phyloP scores from a whole-genome alignment of 345 rosid species.

The Excoecaria cochinchinensis region DNA sequence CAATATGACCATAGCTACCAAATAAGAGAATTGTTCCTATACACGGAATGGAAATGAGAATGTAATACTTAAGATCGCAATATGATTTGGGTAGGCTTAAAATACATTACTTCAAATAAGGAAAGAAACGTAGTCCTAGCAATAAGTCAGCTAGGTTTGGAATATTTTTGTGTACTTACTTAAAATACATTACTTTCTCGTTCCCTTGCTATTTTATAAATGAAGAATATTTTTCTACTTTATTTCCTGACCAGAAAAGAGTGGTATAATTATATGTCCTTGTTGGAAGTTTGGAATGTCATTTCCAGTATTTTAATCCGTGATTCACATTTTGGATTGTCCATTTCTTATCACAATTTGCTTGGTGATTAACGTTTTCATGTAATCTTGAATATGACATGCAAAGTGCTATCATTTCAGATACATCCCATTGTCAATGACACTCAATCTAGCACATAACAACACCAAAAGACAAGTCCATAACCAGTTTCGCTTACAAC shows the following conservation, averaged over 20 bases:
- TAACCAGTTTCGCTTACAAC: neutral
- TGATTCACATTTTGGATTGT: no score
- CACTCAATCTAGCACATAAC: neutral
- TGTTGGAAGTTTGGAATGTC: no score
- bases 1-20: no score
- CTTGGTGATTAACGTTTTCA: no score
- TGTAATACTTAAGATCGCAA: neutral
- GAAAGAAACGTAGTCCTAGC: neutral
- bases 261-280: no score
- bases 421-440: neutral
- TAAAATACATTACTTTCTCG: no score
- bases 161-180: no score
- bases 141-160: no score
- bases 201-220: neutral
- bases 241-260: neutral
- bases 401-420: neutral
- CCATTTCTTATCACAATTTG: no score
- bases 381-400: neutral
- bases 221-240: neutral
- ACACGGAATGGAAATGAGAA: neutral
- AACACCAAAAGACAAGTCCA: neutral
- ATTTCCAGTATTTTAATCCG: no score
- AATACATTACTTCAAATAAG: no score
- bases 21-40: neutral
- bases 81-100: no score